These are phyloP conservation scores for Chloromonas sp. DNA, from an alignment of 163 green algal genomes.

Conservation along the genomic window DNA sequence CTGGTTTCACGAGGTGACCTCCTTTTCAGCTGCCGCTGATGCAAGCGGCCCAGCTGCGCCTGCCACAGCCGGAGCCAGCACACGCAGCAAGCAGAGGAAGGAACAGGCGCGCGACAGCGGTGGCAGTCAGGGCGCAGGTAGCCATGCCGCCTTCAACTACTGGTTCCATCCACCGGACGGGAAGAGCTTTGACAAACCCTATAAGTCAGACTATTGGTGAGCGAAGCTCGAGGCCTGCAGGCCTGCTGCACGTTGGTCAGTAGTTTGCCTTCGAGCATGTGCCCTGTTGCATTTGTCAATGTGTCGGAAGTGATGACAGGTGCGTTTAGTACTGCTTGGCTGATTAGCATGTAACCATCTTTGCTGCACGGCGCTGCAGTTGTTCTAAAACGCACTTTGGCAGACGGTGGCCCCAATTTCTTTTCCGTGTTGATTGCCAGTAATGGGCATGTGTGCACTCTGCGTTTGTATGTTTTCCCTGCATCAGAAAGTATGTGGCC, in stretches of 20 bases:
- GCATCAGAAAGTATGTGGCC: too few species aligned
- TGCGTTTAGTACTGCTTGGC: neutral
- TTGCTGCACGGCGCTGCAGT: neutral
- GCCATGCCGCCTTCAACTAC: constrained; percentile 73
- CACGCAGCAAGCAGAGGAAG: neutral
- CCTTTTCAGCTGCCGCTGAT: constrained; percentile 12
- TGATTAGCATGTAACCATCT: neutral
- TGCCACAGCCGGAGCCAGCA: neutral
- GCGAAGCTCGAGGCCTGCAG: neutral
- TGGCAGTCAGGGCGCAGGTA: neutral
- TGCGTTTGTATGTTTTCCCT: too few species aligned
- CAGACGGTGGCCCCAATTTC: too few species aligned
- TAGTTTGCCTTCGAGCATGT: neutral
- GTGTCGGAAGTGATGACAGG: too few species aligned
- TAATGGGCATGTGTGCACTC: too few species aligned
- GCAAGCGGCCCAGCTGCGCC: too few species aligned
- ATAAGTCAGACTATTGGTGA: neutral
- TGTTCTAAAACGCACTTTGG: too few species aligned
- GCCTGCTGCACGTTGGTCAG: neutral
- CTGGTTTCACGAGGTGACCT: constrained; percentile 79
- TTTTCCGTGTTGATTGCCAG: too few species aligned
- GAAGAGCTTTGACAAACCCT: neutral
- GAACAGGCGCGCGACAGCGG: neutral
- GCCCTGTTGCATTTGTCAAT: neutral
- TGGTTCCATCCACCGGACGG: constrained; percentile 76